Conservation (phyloP, 2,329 filamentous ascomycete species). For the Pseudogymnoascus sp. region DNA sequence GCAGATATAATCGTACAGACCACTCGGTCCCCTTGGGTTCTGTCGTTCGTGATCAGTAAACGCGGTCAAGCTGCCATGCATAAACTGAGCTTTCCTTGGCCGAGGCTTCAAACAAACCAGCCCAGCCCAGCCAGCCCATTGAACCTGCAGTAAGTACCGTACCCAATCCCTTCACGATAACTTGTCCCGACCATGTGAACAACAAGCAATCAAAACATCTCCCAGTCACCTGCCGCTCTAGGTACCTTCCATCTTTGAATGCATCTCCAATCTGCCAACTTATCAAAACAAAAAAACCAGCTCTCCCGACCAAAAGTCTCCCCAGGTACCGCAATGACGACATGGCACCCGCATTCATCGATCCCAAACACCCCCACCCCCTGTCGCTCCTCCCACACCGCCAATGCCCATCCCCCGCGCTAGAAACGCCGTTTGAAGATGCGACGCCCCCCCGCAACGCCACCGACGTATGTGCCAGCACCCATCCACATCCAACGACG, state of each 20-base stretch:
- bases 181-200: too few species aligned
- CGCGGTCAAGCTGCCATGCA: background rate
- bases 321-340: slow-evolving; percentile 1
- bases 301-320: background rate
- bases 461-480: background rate
- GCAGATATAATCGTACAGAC: background rate
- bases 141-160: background rate
- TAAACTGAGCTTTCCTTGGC: background rate
- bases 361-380: background rate
- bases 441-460: slow-evolving; percentile 4
- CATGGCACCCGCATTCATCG: background rate
- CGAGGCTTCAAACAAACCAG: background rate
- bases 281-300: background rate
- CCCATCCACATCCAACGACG: background rate
- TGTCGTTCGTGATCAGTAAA: background rate
- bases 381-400: slow-evolving; percentile 2
- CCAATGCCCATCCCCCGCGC: background rate
- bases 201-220: background rate
- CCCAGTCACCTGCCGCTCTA: background rate
- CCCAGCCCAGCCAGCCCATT: background rate
- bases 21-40: background rate
- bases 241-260: background rate
- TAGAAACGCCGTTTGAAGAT: background rate
- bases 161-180: background rate
- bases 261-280: background rate